A percentile compares a stretch with the other conserved stretches of the same genome.
phyloP scores from a whole-genome alignment of 805 yeast species.

The Lipomyces kockii region DNA sequence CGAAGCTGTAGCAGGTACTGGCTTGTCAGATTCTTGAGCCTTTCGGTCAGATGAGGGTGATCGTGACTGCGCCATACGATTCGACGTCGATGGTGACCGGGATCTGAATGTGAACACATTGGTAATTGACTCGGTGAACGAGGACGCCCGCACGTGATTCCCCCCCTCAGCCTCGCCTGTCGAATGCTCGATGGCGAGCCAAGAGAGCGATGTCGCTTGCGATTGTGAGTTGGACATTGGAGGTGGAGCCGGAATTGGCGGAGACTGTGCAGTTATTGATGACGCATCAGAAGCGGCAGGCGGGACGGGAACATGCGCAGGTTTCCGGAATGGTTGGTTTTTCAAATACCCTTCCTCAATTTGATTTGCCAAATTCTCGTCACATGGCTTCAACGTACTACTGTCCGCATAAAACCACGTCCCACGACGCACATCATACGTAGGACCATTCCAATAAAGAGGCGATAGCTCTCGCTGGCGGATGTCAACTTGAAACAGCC shows the following conservation, averaged over 20 bases:
- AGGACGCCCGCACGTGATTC: slow-evolving; percentile 16
- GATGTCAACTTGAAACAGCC: slow-evolving; percentile 73
- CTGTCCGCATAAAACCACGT: slow-evolving; percentile 70
- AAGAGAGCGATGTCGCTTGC: not conserved
- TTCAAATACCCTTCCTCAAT: slow-evolving; percentile 61
- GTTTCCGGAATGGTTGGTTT: slow-evolving; percentile 47
- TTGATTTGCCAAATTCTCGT: slow-evolving; percentile 54
- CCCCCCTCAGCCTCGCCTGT: not conserved
- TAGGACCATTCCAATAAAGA: slow-evolving; percentile 87
- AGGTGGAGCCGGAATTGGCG: not conserved
- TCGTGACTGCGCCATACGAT: slow-evolving; percentile 1
- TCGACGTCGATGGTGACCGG: slow-evolving; percentile 14
- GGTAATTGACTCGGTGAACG: slow-evolving; percentile 31
- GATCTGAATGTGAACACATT: slow-evolving; percentile 29
- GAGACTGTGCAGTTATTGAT: not conserved
- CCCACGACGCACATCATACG: slow-evolving; percentile 81
- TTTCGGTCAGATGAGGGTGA: slow-evolving; percentile 12
- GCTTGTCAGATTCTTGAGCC: slow-evolving; percentile 1
- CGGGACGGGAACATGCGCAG: slow-evolving; percentile 1
- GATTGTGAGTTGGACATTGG: not conserved
- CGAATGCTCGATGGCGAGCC: not conserved
- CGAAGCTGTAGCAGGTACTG: not conserved
- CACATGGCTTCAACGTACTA: slow-evolving; percentile 53
- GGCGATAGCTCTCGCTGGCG: slow-evolving; percentile 61
- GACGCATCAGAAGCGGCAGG: not conserved